These are phyloP conservation scores for Geotrichum cucujoidarum DNA, from an alignment of 1,139 yeast genomes.

Conservation along the genomic window DNA sequence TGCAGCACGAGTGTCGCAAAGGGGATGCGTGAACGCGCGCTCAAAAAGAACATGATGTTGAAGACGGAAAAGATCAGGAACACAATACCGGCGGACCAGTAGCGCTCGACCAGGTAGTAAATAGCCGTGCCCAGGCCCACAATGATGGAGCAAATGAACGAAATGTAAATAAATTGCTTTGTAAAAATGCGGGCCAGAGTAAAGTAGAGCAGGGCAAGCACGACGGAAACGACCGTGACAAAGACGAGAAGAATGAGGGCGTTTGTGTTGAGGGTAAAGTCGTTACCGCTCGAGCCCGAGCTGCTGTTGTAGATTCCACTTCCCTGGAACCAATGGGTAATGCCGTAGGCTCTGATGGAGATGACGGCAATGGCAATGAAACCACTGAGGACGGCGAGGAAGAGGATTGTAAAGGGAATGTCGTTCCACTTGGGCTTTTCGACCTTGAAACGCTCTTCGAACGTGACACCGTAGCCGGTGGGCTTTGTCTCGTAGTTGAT, in stretches of 20 bases:
- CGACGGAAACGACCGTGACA: constrained; percentile 57
- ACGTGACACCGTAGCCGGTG: constrained; percentile 41
- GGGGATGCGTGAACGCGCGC: constrained; percentile 65
- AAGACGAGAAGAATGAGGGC: constrained; percentile 68
- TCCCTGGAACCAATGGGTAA: constrained; percentile 55
- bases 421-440: constrained; percentile 67
- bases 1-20: constrained; percentile 70
- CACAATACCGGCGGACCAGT: constrained; percentile 77
- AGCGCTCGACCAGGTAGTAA: constrained; percentile 52
- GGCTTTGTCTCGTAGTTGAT: constrained; percentile 29
- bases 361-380: constrained; percentile 69
- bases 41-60: constrained; percentile 42
- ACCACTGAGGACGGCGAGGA: constrained; percentile 58
- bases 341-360: constrained; percentile 58
- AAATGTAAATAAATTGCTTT: constrained; percentile 60
- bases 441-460: constrained; percentile 63
- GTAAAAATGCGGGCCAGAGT: constrained; percentile 62
- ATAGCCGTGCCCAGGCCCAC: constrained; percentile 73
- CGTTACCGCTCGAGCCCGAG: constrained; percentile 30
- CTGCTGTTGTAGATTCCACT: constrained; percentile 55
- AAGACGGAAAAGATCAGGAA: constrained; percentile 51
- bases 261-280: constrained; percentile 65
- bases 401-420: constrained; percentile 49
- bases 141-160: constrained; percentile 61
- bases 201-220: constrained; percentile 53